Evolutionary conservation across 768 basidiomycete genomes (phyloP), one percentile per base, ranked within the genome.

Genomic region (Mycena crocata): DNA sequence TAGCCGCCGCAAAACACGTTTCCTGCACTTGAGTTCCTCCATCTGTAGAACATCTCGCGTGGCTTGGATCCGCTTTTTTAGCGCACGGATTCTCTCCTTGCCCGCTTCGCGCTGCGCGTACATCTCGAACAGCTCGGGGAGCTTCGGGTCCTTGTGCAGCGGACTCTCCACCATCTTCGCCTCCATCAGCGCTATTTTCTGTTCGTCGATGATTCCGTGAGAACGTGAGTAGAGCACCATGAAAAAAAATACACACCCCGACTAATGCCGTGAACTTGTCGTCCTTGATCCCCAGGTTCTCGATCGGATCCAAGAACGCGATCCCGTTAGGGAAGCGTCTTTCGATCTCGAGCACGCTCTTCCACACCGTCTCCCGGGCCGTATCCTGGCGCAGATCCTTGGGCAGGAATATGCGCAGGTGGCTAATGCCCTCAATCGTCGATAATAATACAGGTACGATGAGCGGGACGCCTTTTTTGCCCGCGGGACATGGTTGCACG

Each of bases 281-380:
- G 71, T 99, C 98, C 63, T 92, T 94, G 76, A 99, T 98, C 13
- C 90, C 91, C 95, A 99, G 96, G 75, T 98, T 95, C 73, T 93
- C 86, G 31, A 99, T 83, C 0, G 98, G 98, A 75, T 99, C 98
- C 14, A 99, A 84, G 10, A 96, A 80, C 0, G 93, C 82, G 60
- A 98, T 89, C 2, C 95, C 96, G 49, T 94, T 87, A 0, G 95
- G 93, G 80, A 96, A 96, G 52, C 96, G 87, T 61, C 90, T 86
- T 64, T 96, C 90, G n/a, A 98, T 94, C 76, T 99, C 97, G 34
- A 90, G 76, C 19, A 99, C 88, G 66, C 92, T 93, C 82, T 96
- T 96, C 91, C 94, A 96, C 1, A 88, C 87, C 2, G 92, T 94
- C 67, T 94, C 93, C 37, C 96, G 85, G 9, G 91, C 88, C 39